Conservation (phyloP, 148 eudicot species). For the Beta vulgaris region DNA sequence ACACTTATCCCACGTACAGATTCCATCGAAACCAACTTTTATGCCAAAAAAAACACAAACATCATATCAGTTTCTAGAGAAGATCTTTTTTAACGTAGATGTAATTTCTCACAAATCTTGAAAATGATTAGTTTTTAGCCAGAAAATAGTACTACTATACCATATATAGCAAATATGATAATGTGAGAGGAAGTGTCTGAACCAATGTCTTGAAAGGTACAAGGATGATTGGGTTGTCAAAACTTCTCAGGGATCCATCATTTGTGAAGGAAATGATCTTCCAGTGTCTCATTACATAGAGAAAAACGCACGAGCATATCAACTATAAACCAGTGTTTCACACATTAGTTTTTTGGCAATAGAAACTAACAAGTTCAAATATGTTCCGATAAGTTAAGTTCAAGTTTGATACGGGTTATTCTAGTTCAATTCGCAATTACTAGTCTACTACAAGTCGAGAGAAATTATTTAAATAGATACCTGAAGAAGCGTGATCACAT, state of each 20-base stretch:
- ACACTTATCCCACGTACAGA: conserved; percentile 71
- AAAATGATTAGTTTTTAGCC: neutral
- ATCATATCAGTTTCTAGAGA: neutral
- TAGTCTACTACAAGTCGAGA: no score
- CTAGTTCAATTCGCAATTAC: no score
- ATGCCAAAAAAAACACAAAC: conserved; percentile 15
- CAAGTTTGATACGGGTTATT: no score
- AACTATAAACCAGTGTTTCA: conserved; percentile 36
- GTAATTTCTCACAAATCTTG: neutral
- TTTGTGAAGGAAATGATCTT: conserved; percentile 55
- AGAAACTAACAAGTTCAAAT: no score
- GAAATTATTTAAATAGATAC: no score
- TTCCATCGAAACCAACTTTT: conserved; percentile 74
- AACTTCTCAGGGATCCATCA: conserved; percentile 24
- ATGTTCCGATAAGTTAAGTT: no score
- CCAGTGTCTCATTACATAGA: conserved; percentile 46
- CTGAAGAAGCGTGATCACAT: conserved; percentile 84
- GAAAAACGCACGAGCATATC: conserved; percentile 53
- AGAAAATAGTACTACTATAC: conserved; percentile 43
- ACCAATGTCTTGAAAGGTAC: conserved; percentile 52
- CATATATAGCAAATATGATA: conserved; percentile 71
- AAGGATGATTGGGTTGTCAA: conserved; percentile 32
- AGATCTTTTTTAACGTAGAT: neutral
- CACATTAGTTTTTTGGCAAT: neutral
- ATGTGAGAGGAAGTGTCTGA: conserved; percentile 59